Evolutionary conservation across 176 grass and related monocot genomes (phyloP).

Genomic region (Saccharum officinarum): DNA sequence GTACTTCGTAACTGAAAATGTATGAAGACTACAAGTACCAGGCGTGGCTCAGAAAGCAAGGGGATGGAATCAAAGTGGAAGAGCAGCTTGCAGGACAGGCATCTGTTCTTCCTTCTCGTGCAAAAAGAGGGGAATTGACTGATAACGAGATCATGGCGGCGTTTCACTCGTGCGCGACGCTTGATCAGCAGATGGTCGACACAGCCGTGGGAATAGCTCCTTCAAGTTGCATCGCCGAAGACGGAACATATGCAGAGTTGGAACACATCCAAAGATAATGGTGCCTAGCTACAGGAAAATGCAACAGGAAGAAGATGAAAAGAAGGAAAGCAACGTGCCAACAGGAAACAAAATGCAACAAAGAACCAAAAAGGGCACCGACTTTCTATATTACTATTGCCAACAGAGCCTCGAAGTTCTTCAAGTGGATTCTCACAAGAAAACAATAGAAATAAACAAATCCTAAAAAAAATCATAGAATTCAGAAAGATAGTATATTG

Average conservation of each 20-base stretch:
- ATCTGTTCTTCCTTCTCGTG: neutral
- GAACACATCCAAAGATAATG: neutral
- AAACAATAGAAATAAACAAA: no score
- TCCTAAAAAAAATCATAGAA: no score
- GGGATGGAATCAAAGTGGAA: neutral
- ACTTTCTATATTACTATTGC: no score
- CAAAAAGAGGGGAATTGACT: neutral
- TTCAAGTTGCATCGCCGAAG: conserved; percentile 5
- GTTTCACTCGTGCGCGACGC: neutral
- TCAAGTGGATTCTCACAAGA: no score
- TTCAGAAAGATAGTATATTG: no score
- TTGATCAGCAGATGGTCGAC: conserved; percentile 14
- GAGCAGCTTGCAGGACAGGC: neutral
- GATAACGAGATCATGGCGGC: neutral
- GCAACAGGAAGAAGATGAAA: neutral
- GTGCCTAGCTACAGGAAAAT: neutral
- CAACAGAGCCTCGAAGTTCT: no score
- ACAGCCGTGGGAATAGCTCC: neutral
- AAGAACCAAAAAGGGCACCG: neutral
- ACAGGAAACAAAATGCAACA: neutral
- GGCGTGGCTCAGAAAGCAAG: neutral
- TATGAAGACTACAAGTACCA: neutral
- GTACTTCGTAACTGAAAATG: neutral
- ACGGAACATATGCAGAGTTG: neutral
- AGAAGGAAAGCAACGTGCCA: neutral